A percentile compares a stretch with the other conserved stretches of the same genome.
phyloP scores from a whole-genome alignment of 805 yeast species.

The Ogataea nitratoaversa region DNA sequence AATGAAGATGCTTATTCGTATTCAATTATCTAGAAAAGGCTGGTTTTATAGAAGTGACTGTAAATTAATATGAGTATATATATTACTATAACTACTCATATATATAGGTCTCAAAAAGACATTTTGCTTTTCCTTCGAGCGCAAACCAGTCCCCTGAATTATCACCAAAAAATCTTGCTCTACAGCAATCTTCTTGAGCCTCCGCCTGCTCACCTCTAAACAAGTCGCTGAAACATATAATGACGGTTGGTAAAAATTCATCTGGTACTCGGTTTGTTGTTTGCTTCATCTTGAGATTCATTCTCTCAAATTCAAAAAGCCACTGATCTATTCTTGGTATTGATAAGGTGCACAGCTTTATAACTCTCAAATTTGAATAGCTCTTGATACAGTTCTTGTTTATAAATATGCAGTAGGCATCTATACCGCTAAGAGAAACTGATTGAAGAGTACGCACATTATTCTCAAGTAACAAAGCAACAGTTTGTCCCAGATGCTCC shows the following conservation, averaged over 20 bases:
- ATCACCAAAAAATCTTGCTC: slow-evolving; percentile 21
- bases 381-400: slow-evolving; percentile 2
- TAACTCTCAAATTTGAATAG: slow-evolving; percentile 10
- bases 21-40: no score
- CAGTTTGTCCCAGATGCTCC: neutral
- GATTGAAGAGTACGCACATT: slow-evolving; percentile 5
- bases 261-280: neutral
- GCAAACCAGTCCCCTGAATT: slow-evolving; percentile 15
- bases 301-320: slow-evolving; percentile 18
- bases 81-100: slow-evolving; percentile 5
- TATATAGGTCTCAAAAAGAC: slow-evolving; percentile 13
- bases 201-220: slow-evolving; percentile 20
- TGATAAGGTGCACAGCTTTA: slow-evolving; percentile 19
- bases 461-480: neutral
- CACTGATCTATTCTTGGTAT: slow-evolving; percentile 23
- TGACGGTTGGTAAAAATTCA: slow-evolving; percentile 16
- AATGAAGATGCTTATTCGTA: no score
- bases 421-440: slow-evolving; percentile 20
- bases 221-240: slow-evolving; percentile 28
- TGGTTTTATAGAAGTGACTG: no score
- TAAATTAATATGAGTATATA: neutral
- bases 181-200: slow-evolving; percentile 9
- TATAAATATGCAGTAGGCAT: slow-evolving; percentile 17
- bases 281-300: slow-evolving; percentile 3
- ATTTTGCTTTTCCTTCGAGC: slow-evolving; percentile 14